phyloP scores from a whole-genome alignment of 2,329 filamentous ascomycete genomes.

The Daldinia eschscholtzii region DNA sequence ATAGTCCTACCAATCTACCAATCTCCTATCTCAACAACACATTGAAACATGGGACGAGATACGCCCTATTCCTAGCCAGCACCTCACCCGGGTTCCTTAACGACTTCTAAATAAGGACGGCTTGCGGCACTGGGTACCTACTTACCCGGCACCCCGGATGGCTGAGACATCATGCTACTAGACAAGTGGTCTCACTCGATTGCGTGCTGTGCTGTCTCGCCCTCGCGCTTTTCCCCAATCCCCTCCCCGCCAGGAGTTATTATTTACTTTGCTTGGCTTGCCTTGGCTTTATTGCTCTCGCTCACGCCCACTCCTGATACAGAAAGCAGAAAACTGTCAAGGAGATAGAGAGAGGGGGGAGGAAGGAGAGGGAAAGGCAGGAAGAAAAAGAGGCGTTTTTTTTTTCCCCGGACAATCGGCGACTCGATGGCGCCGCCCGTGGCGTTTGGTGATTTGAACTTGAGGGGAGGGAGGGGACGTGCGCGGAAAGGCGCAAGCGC shows the following conservation, averaged over 20 bases:
- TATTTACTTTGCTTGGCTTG: too few species aligned
- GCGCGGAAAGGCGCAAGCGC: not conserved
- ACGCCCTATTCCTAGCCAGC: not conserved
- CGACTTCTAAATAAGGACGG: not conserved
- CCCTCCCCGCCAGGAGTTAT: not conserved
- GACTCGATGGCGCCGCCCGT: constrained; percentile 18
- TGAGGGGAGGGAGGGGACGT: not conserved
- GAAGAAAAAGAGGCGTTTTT: not conserved
- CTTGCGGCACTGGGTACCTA: constrained; percentile 13
- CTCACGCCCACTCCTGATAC: too few species aligned
- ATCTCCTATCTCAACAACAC: not conserved
- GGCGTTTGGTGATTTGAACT: constrained; percentile 12
- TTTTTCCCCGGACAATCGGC: constrained; percentile 17
- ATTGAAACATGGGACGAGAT: not conserved
- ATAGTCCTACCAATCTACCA: not conserved
- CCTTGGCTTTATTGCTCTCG: too few species aligned
- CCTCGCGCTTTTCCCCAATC: too few species aligned
- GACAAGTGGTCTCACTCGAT: not conserved
- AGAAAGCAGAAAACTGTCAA: not conserved
- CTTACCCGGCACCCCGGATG: not conserved
- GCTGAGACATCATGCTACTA: constrained; percentile 10
- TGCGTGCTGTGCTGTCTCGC: not conserved
- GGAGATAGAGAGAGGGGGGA: not conserved
- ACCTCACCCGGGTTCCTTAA: not conserved
- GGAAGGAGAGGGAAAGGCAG: too few species aligned